Evolutionary conservation across 176 grass and related monocot genomes (phyloP), one percentile per base, ranked within the genome.

Genomic region (Aegilops longissima): DNA sequence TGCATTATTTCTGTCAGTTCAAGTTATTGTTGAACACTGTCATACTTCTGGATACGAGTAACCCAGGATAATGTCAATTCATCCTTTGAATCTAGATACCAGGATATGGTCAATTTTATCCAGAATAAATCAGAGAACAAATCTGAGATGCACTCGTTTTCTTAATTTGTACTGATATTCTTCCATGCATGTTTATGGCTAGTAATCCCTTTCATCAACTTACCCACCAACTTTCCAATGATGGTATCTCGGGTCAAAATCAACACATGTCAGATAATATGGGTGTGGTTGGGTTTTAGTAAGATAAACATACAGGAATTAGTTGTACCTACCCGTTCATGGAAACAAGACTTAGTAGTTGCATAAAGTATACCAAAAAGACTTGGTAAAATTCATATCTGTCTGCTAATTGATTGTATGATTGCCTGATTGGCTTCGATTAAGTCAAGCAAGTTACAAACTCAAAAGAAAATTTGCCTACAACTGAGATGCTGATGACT

Each of bases 291-390:
- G 71, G 27, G 36, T 77, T 77, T 10, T 71, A 62, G 78, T 82
- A 52, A 82, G 70, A 86, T 12, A 68, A 70, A 30, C 71, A 25
- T 86, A 39, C 78, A 76, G 6, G 34, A 44, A 61, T 77, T 77
- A 27, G 83, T 82, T 82, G 83, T 49, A 90, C 83, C 78, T 78
- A 86, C 71, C 64, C 0, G 34, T 82, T 77, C 25, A 29, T 17
- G 18, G 24, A 47, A 54, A 17, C 49, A 17, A 17, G 49, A 6
- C 49, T 17, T 52, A 52, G 49, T 52, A 52, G 49, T 52, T 52
- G 82, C 12, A 52, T 64, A 77, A 33, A 69, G 2, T 68, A 51
- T 82, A 66, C 14, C 17, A 9, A 25, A 12, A 11, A 83, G 17
- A 72, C 2, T 25, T 25, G 21, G 34, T 39, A 49, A 33, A 58